Evolutionary conservation across 2,329 filamentous ascomycete genomes (phyloP), one percentile per base, ranked within the genome.

Genomic region (Alternaria panax): DNA sequence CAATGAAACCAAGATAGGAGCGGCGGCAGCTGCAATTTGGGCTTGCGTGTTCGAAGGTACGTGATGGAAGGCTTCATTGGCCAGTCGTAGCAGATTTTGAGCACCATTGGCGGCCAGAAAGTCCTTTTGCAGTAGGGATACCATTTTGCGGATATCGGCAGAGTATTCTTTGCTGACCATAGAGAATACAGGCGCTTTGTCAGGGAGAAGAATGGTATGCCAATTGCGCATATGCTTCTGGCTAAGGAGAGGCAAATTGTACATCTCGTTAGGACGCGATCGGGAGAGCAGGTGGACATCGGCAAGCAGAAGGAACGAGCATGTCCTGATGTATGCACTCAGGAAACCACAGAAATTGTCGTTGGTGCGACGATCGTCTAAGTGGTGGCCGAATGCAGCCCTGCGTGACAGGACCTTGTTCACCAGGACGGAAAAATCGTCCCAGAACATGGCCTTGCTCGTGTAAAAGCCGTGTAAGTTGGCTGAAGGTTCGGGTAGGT

Each of bases 401-500:
- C 70, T 73, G 54, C 74, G 67, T 16, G 41, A 54, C 7, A 77
- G 52, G 18, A 78, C 43, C 48, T 69, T 74, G 51, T 66, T 62
- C 30, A 75, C 67, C 30, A 78, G 53, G 25, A 50, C 47, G 20
- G 67, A 65, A 11, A 78, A 68, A 16, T 76, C 73, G n/a, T 75
- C 71, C 76, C 76, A 79, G 51, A 78, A 77, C 1, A 46, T n/a
- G 7, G 57, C 51, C 55, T 71, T 72, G 52, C 67, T 62, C n/a
- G 67, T 38, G 47, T 71, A 79, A 59, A 73, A 73, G 46, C 50
- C 59, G 7, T 63, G 57, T 22, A 69, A 59, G 16, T 70, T 60
- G 5, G 51, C 41, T 2, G 66, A 61, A n/a, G 60, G 66, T 7
- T 69, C 64, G 45, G 74, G 74, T 20, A 76, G 54, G 20, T 59